These are phyloP conservation scores for Zostera marina DNA, from an alignment of 116 monocot genomes.

Conservation along the genomic window DNA sequence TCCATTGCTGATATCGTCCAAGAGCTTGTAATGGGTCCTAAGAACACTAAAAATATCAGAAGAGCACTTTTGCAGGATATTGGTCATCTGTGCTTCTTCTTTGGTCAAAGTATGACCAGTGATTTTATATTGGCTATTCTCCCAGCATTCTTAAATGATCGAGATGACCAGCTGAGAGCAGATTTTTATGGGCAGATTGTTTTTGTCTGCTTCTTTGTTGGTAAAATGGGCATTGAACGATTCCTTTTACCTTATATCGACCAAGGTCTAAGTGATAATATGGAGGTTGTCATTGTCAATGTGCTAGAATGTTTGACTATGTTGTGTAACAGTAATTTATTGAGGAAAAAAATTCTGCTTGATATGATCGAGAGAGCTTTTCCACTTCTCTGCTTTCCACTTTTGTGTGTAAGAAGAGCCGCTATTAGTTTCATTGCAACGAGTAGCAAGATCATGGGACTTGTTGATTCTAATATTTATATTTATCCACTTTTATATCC, in stretches of 20 bases:
- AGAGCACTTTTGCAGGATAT: constrained; percentile 85
- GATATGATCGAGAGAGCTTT: constrained; percentile 72
- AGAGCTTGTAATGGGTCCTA: constrained; percentile 92
- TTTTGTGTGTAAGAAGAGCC: constrained; percentile 76
- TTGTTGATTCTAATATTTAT: constrained; percentile 79
- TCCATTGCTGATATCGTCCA: constrained; percentile 90
- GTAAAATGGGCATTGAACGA: constrained; percentile 80
- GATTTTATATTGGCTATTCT: constrained; percentile 92
- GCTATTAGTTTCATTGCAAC: constrained; percentile 63
- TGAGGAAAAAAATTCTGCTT: constrained; percentile 66
- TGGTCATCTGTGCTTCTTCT: constrained; percentile 78
- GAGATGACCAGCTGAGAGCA: constrained; percentile 78
- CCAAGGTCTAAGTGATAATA: constrained; percentile 68
- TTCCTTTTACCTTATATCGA: constrained; percentile 93
- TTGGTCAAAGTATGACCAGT: constrained; percentile 83
- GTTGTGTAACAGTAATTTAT: constrained; percentile 66
- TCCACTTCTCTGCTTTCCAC: constrained; percentile 83
- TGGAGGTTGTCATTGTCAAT: constrained; percentile 90
- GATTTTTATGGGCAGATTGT: constrained; percentile 81
- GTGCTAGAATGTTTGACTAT: constrained; percentile 78
- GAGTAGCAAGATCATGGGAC: constrained; percentile 65
- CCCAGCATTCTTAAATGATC: constrained; percentile 94
- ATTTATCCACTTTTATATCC: constrained; percentile 64
- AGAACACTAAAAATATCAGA: constrained; percentile 86
- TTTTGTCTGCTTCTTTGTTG: constrained; percentile 90